Conservation (phyloP, 345 rosid species). For the Gossypium arboreum region DNA sequence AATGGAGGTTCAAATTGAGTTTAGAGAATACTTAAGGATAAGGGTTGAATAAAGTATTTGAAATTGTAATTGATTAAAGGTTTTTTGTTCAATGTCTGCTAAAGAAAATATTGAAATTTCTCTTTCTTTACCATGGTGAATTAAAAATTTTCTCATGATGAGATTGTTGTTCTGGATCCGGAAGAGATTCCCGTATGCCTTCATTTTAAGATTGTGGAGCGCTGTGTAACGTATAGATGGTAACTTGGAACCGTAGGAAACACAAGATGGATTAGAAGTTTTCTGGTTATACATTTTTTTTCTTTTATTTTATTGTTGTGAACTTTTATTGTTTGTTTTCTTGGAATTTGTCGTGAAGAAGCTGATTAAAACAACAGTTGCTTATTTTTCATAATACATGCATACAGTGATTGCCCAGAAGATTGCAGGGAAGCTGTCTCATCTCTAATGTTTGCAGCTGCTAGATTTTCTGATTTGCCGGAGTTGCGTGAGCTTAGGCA, state of each 20-base stretch:
- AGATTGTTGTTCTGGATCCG: neutral
- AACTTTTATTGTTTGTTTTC: neutral
- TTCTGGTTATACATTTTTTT: neutral
- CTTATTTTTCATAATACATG: neutral
- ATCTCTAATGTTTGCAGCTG: neutral
- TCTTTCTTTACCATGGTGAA: neutral
- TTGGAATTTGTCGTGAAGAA: neutral
- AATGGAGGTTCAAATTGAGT: neutral
- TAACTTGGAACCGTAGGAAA: neutral
- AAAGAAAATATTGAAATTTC: neutral
- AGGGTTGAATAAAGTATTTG: neutral
- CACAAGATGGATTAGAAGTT: neutral
- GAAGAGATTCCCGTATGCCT: neutral
- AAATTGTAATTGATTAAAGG: neutral
- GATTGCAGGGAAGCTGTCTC: slow-evolving; percentile 3
- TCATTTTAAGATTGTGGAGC: neutral
- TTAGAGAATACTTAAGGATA: neutral
- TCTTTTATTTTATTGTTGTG: neutral
- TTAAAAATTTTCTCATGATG: neutral
- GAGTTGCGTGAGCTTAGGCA: slow-evolving; percentile 1
- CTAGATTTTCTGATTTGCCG: slow-evolving; percentile 1
- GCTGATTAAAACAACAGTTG: neutral
- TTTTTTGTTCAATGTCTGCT: neutral
- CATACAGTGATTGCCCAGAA: slow-evolving; percentile 1
- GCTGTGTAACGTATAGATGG: neutral